Base-by-base conservation (phyloP, 768 basidiomycete genomes). In the Russula sp. region DNA sequence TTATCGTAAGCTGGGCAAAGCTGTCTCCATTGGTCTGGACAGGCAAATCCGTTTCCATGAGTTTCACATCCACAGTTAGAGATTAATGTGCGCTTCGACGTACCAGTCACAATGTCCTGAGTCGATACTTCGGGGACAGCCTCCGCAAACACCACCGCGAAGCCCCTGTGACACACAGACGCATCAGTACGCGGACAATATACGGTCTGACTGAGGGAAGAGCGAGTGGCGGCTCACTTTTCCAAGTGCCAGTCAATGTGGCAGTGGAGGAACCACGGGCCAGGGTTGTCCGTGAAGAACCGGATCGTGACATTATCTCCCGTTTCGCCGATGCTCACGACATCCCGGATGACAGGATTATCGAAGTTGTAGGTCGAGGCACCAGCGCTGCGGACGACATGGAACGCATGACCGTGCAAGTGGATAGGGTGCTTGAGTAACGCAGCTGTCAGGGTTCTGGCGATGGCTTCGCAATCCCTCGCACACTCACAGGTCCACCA, bases 261-360 rank as follows among this genome's bases (percentile, higher is more conserved):
- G 57, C 72, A 27, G 27, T 27, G 27, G 27, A 27, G 27, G 27
- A 27, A 27, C 27, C 27, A 27, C 27, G 65, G 62, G 13, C 71
- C 73, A 13, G 73, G 64, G 32, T 71, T 71, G 61, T 73, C 71
- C 2, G 71, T 73, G 4, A 61, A 48, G 53, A 73, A 72, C 20
- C 73, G 66, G 55, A 75, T 66, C 13, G 63, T 55, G 11, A 69
- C 62, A 13, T 63, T 60, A 31, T 66, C 66, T 2, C 42, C 55
- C 2, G 18, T 1, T 10, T 32, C 16, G 13, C 68, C 69, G 4
- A 66, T 59, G 59, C 51, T 65, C 34, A 80, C 74, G 7, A 77
- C 78, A 66, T 83, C 82, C 50, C 81, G 71, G 50, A 77, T 71
- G 55, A 77, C 73, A 0, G 81, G 81, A 68, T 82, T 79, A 9